Percentiles rank a stretch among this genome's conserved stretches.
These are phyloP conservation scores for Bacterosira constricta DNA, from an alignment of 108 stramenopile species.

Conservation along the genomic window DNA sequence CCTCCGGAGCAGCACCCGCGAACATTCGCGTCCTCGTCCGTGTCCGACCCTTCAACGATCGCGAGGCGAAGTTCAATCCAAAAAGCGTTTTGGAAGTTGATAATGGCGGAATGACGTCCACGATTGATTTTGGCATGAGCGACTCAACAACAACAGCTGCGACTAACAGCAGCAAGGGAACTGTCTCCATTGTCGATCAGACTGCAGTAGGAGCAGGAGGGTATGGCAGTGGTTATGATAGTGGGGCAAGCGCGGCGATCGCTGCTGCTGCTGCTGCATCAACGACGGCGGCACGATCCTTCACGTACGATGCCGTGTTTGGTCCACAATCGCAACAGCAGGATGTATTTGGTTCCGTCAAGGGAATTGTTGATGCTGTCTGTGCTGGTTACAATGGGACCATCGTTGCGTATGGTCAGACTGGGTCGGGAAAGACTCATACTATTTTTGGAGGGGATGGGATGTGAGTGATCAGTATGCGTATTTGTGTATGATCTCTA, in stretches of 20 bases:
- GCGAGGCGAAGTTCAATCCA: constrained; percentile 18
- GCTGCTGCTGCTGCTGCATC: neutral
- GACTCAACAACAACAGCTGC: neutral
- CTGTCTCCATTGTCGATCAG: constrained; percentile 22
- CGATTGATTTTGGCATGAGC: constrained; percentile 15
- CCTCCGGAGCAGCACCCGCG: constrained; percentile 23
- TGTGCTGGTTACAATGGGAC: constrained; percentile 52
- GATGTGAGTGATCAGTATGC: constrained; percentile 13
- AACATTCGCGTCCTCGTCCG: constrained; percentile 56
- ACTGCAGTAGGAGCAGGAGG: neutral
- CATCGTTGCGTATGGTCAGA: constrained; percentile 55
- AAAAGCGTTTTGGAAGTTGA: constrained; percentile 12
- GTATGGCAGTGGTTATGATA: constrained; percentile 10
- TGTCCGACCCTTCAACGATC: constrained; percentile 47
- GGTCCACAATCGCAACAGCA: constrained; percentile 28
- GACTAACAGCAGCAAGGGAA: neutral
- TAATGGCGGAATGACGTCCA: constrained; percentile 2
- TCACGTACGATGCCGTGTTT: constrained; percentile 47
- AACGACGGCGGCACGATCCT: neutral
- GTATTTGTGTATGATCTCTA: neutral
- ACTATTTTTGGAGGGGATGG: constrained; percentile 48
- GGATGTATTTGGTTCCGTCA: constrained; percentile 38
- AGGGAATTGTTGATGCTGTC: constrained; percentile 47
- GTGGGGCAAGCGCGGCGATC: neutral
- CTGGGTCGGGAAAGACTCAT: constrained; percentile 49